Evolutionary conservation across 1,139 yeast genomes (phyloP).

Genomic region (Sugiyamaella castrensis): DNA sequence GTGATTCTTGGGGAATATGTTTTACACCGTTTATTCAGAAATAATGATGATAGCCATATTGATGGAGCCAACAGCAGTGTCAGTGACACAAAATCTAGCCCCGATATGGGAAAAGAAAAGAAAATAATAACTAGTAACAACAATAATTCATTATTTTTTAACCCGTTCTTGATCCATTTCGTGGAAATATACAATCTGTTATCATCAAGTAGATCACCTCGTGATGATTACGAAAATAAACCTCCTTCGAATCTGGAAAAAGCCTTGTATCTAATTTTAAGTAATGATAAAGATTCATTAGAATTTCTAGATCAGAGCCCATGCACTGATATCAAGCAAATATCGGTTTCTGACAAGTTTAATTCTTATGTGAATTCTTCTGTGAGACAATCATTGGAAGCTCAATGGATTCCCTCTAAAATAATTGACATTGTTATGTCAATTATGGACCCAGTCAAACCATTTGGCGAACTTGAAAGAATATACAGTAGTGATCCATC

Average conservation of each 20-base stretch:
- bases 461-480: background rate
- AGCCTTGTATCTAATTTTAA: background rate
- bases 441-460: conserved; percentile 7
- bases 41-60: background rate
- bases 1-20: conserved; percentile 8
- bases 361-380: background rate
- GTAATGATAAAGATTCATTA: background rate
- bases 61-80: too few species aligned
- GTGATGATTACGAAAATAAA: too few species aligned
- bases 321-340: background rate
- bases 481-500: background rate
- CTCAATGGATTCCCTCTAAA: conserved; percentile 14
- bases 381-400: conserved; percentile 1
- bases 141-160: conserved; percentile 3
- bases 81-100: too few species aligned
- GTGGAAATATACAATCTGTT: conserved; percentile 6
- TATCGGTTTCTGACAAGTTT: background rate
- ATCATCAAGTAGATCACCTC: background rate
- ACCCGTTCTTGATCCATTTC: conserved; percentile 20
- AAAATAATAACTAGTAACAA: too few species aligned
- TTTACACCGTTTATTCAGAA: conserved; percentile 1
- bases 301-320: conserved; percentile 6
- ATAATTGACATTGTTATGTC: conserved; percentile 5
- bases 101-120: too few species aligned
- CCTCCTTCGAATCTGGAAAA: background rate